Conservation (phyloP, 441 rosid genomes). For the Populus hybrid region DNA sequence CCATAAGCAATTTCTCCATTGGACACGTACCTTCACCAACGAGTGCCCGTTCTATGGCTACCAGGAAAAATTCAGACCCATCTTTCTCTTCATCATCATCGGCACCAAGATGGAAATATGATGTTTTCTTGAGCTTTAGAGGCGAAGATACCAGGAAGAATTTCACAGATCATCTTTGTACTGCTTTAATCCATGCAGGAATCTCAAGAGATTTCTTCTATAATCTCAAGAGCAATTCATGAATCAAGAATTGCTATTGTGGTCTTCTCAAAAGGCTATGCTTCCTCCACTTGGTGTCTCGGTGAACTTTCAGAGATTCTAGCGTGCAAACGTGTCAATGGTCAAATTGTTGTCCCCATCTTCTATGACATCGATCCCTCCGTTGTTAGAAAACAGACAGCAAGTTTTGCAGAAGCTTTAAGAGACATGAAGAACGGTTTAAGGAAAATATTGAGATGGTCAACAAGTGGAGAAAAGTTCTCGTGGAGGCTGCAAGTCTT, state of each 20-base stretch:
- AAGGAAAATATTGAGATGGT: background rate
- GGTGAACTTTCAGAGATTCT: slow-evolving; percentile 31
- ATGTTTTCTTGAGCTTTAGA: slow-evolving; percentile 24
- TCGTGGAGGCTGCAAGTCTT: background rate
- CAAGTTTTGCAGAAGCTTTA: background rate
- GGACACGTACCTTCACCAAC: no score
- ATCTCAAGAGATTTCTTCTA: slow-evolving; percentile 10
- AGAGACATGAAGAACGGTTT: background rate
- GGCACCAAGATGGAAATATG: background rate
- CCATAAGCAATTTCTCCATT: no score
- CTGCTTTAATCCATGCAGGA: slow-evolving; percentile 17
- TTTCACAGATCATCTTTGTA: background rate
- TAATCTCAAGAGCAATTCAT: slow-evolving; percentile 19
- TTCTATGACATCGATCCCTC: slow-evolving; percentile 10
- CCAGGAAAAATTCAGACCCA: no score
- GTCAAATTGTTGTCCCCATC: slow-evolving; percentile 6
- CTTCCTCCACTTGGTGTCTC: slow-evolving; percentile 24
- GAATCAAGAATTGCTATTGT: slow-evolving; percentile 24
- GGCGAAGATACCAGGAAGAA: slow-evolving; percentile 7
- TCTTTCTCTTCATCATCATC: no score
- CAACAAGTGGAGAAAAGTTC: background rate
- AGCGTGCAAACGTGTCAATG: slow-evolving; percentile 17
- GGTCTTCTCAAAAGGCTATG: slow-evolving; percentile 26
- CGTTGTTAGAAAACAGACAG: slow-evolving; percentile 7
- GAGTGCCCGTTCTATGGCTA: no score